These are phyloP conservation scores for Xylaria scruposa DNA, from an alignment of 495 filamentous ascomycete genomes.

Conservation along the genomic window DNA sequence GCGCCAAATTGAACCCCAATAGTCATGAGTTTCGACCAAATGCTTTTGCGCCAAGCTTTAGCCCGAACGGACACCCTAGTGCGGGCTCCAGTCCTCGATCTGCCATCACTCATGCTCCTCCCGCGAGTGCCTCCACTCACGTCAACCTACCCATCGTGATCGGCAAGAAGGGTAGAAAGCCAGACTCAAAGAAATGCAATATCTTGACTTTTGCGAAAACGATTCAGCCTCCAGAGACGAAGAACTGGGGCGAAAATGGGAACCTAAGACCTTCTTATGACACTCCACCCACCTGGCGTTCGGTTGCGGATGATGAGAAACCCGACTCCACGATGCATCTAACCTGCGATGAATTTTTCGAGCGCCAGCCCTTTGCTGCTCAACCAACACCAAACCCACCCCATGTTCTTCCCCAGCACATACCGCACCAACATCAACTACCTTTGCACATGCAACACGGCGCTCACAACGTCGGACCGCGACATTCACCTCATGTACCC, in stretches of 20 bases:
- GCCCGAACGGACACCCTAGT: conserved; percentile 68
- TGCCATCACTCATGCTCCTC: conserved; percentile 53
- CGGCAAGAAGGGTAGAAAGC: conserved; percentile 67
- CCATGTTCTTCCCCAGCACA: conserved; percentile 56
- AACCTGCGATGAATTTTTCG: conserved; percentile 79
- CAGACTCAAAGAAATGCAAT: conserved; percentile 59
- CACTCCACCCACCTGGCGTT: conserved; percentile 81
- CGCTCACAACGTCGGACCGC: conserved; percentile 49
- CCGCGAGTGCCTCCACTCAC: conserved; percentile 32
- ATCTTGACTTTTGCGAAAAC: conserved; percentile 75
- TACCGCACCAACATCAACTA: conserved; percentile 80
- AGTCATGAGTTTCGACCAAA: conserved; percentile 86
- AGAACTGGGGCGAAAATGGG: conserved; percentile 68
- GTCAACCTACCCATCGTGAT: conserved; percentile 51
- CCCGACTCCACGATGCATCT: conserved; percentile 62
- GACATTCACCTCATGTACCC: conserved; percentile 66
- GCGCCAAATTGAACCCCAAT: conserved; percentile 78
- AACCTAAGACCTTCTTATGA: conserved; percentile 79
- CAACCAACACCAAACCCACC: conserved; percentile 72
- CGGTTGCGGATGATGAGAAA: conserved; percentile 64
- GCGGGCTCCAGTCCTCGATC: conserved; percentile 70
- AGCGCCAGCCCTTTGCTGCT: conserved; percentile 61
- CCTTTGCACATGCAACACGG: conserved; percentile 69
- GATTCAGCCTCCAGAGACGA: conserved; percentile 73
- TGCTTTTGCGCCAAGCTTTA: conserved; percentile 78